Percentiles rank a stretch among this genome's conserved stretches.
Conservation (phyloP, 2,329 filamentous ascomycete species). For the Colletotrichum abscissum region DNA sequence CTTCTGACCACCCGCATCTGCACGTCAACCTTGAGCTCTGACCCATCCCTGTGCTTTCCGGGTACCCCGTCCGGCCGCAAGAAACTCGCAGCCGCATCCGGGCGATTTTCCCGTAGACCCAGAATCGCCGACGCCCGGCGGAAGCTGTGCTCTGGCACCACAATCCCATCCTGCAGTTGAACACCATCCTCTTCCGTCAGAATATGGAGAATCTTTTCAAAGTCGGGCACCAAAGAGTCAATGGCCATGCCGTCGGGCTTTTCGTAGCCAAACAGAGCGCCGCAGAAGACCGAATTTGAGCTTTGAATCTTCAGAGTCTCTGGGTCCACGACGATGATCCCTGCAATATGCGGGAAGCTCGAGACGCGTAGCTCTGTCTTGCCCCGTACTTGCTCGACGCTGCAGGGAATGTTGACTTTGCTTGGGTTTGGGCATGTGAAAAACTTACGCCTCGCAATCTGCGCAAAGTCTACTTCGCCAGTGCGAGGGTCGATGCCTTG, state of each 20-base stretch:
- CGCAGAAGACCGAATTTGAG: constrained; percentile 94
- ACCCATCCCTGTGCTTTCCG: constrained; percentile 89
- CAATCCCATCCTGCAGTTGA: constrained; percentile 88
- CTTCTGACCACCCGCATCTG: constrained; percentile 97
- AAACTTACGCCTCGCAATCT: constrained; percentile 77
- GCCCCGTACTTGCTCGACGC: constrained; percentile 78
- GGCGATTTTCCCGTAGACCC: constrained; percentile 83
- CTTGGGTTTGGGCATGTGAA: constrained; percentile 87
- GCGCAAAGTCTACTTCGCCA: constrained; percentile 82
- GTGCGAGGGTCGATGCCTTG: constrained; percentile 76
- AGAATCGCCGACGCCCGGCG: constrained; percentile 87
- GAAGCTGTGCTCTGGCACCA: constrained; percentile 96
- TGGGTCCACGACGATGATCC: constrained; percentile 92
- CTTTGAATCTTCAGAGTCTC: constrained; percentile 83
- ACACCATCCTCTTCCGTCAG: constrained; percentile 90
- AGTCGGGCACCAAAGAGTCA: constrained; percentile 84
- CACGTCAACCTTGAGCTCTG: constrained; percentile 91
- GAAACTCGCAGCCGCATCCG: constrained; percentile 83
- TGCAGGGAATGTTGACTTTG: constrained; percentile 85
- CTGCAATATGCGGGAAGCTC: constrained; percentile 96
- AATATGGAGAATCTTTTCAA: constrained; percentile 84
- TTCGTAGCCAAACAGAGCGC: constrained; percentile 89
- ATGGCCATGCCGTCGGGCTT: constrained; percentile 85
- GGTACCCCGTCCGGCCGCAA: constrained; percentile 85
- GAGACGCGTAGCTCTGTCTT: constrained; percentile 84